Evolutionary conservation across 2,329 filamentous ascomycete genomes (phyloP).

Genomic region (Nemania sp.): DNA sequence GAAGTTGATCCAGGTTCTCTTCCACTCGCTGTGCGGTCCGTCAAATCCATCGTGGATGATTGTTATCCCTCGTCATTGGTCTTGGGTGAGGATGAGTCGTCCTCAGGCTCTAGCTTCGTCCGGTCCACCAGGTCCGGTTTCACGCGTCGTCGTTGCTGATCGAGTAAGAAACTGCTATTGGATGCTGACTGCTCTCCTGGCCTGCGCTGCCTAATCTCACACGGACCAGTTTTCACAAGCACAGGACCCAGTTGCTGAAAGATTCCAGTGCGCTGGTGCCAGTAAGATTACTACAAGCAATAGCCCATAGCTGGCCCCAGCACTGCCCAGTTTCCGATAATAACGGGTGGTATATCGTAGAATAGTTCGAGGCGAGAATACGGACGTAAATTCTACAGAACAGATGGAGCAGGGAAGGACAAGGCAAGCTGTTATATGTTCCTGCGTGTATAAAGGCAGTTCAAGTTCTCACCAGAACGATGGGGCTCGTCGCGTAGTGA

Average conservation of each 20-base stretch:
- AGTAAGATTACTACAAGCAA: not conserved
- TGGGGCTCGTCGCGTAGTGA: conserved; percentile 11
- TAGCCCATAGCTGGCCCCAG: not conserved
- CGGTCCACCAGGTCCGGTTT: not conserved
- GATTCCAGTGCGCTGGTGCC: conserved; percentile 14
- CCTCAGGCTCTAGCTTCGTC: not conserved
- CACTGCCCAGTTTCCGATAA: too few species aligned
- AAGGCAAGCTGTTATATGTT: not conserved
- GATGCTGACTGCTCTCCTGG: conserved; percentile 8
- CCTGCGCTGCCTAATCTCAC: conserved; percentile 12
- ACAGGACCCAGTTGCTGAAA: not conserved
- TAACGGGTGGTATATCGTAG: not conserved
- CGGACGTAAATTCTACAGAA: conserved; percentile 10
- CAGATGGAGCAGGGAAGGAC: conserved; percentile 3
- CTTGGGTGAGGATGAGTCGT: not conserved
- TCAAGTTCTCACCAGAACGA: conserved; percentile 5
- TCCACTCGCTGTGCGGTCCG: conserved; percentile 12
- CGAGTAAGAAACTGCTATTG: conserved; percentile 3
- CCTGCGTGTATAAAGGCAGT: conserved; percentile 15
- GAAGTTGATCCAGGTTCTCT: conserved; percentile 28
- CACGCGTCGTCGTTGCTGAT: not conserved
- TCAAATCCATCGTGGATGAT: conserved; percentile 21
- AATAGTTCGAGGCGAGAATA: conserved; percentile 5
- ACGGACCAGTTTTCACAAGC: conserved; percentile 13
- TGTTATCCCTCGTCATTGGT: not conserved